These are phyloP conservation scores for Paracoccidioides lutzii DNA, from an alignment of 2,329 filamentous ascomycete species.

Conservation along the genomic window DNA sequence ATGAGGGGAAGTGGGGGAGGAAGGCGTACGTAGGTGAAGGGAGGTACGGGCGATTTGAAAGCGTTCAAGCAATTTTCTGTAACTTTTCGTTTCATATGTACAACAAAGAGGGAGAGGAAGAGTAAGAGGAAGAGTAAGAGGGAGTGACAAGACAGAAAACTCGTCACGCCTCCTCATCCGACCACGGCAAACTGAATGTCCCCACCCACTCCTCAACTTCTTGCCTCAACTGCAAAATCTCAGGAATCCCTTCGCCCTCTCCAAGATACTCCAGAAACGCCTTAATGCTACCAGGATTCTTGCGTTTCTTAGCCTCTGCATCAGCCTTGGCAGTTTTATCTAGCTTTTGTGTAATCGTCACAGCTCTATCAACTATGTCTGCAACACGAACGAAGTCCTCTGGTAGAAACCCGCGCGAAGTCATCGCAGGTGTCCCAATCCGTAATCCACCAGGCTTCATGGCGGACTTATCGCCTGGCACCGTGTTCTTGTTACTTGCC, in stretches of 20 bases:
- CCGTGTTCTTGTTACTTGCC: constrained; percentile 98
- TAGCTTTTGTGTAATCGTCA: constrained; percentile 63
- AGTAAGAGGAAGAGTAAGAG: too few relatives aligned
- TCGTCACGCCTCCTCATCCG: constrained; percentile 41
- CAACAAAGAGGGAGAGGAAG: too few relatives aligned
- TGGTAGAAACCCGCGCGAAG: constrained; percentile 79
- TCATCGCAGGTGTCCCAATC: constrained; percentile 96
- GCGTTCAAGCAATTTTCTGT: too few relatives aligned
- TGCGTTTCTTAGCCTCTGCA: constrained; percentile 69
- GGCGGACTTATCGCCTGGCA: constrained; percentile 86
- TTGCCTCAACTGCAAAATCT: constrained; percentile 74
- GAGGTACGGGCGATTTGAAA: too few relatives aligned
- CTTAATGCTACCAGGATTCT: constrained; percentile 97
- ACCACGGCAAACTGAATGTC: constrained; percentile 78
- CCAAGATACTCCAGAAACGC: constrained; percentile 90
- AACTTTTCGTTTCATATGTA: too few relatives aligned
- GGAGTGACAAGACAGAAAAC: not conserved
- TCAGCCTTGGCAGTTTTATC: constrained; percentile 58
- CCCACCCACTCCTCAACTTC: constrained; percentile 84
- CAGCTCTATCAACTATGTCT: constrained; percentile 71
- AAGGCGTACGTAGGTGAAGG: too few relatives aligned
- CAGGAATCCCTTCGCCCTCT: constrained; percentile 61
- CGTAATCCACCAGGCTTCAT: constrained; percentile 85
- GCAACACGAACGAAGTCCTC: constrained; percentile 79
- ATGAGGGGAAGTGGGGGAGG: too few relatives aligned